A percentile compares a stretch with the other conserved stretches of the same genome.
Conservation (phyloP, 805 yeast genomes). For the Lachancea meyersii region DNA sequence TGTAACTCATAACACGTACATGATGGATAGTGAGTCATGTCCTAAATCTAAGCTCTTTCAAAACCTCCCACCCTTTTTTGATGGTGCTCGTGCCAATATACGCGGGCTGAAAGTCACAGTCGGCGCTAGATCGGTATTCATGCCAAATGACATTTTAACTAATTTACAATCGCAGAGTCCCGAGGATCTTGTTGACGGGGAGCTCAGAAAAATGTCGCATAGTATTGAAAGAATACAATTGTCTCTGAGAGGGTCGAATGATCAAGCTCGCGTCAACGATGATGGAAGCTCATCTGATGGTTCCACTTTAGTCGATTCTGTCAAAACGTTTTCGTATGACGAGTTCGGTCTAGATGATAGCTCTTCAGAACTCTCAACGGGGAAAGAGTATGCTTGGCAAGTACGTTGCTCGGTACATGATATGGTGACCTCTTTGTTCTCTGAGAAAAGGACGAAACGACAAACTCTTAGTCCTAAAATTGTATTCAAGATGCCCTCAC, state of each 20-base stretch:
- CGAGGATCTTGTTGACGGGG: conserved; percentile 38
- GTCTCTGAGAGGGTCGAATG: background rate
- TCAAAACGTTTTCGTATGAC: conserved; percentile 14
- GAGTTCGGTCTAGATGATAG: conserved; percentile 24
- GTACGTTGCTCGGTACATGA: conserved; percentile 19
- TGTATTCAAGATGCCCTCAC: conserved; percentile 29
- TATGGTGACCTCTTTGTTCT: conserved; percentile 26
- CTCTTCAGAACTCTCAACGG: conserved; percentile 13
- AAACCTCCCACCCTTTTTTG: conserved; percentile 34
- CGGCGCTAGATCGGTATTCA: conserved; percentile 40
- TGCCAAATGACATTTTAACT: conserved; percentile 37
- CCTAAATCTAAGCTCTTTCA: conserved; percentile 18
- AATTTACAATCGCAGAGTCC: conserved; percentile 30
- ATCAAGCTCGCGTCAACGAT: conserved; percentile 24
- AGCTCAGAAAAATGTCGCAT: conserved; percentile 32
- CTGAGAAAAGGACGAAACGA: conserved; percentile 31
- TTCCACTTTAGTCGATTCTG: conserved; percentile 1
- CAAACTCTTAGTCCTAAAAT: conserved; percentile 26
- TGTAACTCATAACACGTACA: background rate
- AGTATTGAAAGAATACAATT: conserved; percentile 18
- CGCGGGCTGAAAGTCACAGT: conserved; percentile 24
- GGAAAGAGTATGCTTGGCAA: conserved; percentile 23
- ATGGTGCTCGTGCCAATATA: conserved; percentile 22
- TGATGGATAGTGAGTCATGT: background rate
- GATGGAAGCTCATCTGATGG: conserved; percentile 12